Evolutionary conservation across 2,329 filamentous ascomycete genomes (phyloP), one percentile per base, ranked within the genome.

Genomic region (Camillea tinctor): DNA sequence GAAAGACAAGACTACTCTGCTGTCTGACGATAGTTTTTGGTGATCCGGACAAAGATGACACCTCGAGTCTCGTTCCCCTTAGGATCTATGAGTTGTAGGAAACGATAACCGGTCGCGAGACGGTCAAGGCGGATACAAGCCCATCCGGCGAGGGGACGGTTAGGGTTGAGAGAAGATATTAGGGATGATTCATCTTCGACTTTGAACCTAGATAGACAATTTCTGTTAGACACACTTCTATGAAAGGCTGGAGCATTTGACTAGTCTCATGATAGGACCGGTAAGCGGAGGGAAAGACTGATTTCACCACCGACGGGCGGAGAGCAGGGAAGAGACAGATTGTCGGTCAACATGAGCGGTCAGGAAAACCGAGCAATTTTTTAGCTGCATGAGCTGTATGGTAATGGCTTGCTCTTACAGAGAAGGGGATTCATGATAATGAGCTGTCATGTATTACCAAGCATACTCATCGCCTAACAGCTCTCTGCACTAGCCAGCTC

Each of bases 81-180:
- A 21, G 73, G 72, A 59, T 85, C 79, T 64, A 79, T 71, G 51
- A 87, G 76, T 48, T 76, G 73, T 55, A 87, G 73, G 63, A 85
- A 82, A 51, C 84, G 80, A 71, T 84, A 86, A 19, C 84, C 84
- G 52, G 73, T 73, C 52, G 77, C 79, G 2, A 87, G 77, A 48
- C 84, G 81, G 72, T 86, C 84, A 13, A 87, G 79, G 3, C 84
- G 82, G 68, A 86, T 81, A 68, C 84, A 86, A 23, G 84, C 81
- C 84, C 84, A 87, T 9, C 80, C 81, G 23, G 82, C 75, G 40
- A 80, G 72, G 15, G 72, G 66, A 54, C n/a, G n/a, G n/a, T 77
- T 75, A 52, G 76, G 73, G 21, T 76, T 72, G 55, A 74, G 69
- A 48, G 52, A 50, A n/a, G 61, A 50, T 20, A 69, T 57, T 44